Evolutionary conservation across 805 yeast genomes (phyloP), one percentile per base, ranked within the genome.

Genomic region (Blastobotrys robertii): DNA sequence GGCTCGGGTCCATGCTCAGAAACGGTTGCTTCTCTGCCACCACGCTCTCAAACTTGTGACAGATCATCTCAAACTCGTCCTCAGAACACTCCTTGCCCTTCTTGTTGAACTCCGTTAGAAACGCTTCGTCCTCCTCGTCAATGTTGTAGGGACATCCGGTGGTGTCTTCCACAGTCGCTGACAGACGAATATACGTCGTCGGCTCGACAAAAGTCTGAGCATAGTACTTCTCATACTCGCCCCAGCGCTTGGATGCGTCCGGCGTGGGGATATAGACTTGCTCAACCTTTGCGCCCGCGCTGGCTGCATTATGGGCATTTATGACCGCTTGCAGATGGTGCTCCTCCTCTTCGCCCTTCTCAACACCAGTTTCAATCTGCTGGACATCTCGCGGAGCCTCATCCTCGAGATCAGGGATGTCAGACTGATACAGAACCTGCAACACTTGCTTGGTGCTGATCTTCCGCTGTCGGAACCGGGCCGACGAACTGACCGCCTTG

Each of bases 141-240:
- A 92, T 77, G 62, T 80, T 80, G 63, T 88, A 92, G 13, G 78
- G 78, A 37, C 82, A 77, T 1, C 97, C 96, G 13, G 78, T 71
- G 15, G 94, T 84, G 59, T 92, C 97, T 57, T 92, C 97, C n/a
- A 90, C 92, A 0, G 96, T 90, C 4, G 95, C 94, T 34, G 94
- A 83, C 53, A 84, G 84, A 53, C 86, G 81, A 44, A 92, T 84
- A 59, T 87, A 90, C 8, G 83, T 70, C 14, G 77, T 76, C 0
- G 97, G 95, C 48, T 78, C 80, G 3, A 60, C 60, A 62, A 84
- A 90, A 16, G 68, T 63, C 30, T 82, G 81, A 12, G 64, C 64
- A 59, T 92, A 92, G 62, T 74, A 87, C 51, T 79, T 73, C 6
- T 67, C 54, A 33, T 85, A 94, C 16, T 84, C 95, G 2, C 51